Base-by-base conservation (phyloP, 768 basidiomycete species). In the Lactifluus piperatus region DNA sequence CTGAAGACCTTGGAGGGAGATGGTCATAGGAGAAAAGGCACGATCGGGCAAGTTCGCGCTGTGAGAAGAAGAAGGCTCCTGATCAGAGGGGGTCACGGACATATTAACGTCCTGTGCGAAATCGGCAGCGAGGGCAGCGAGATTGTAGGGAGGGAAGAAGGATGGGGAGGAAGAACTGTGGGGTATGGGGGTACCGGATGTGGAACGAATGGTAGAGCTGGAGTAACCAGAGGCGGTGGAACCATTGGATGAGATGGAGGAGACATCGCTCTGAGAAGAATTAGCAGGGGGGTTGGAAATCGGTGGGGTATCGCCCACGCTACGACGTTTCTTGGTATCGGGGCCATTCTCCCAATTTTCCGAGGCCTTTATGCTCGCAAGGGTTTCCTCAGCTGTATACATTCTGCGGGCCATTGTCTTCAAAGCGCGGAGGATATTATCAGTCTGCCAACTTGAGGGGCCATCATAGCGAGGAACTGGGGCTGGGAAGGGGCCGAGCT, bases 361-460 rank as follows among this genome's bases (percentile, higher is more conserved):
- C 14, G 62, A 64, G 2, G 64, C 57, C 52, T 64, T 64, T 43
- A 65, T 56, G 39, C 57, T 54, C 6, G 62, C 64, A 14, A 64
- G 57, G 5, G 62, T 63, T 24, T 64, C 64, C 18, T 65, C 64
- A 2, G 64, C 64, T n/a, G 64, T 62, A 43, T 62, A 64, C 60
- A 62, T 62, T 22, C 64, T 58, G 27, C 61, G 64, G 5, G 61
- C 57, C 56, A 62, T 62, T 0, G 61, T 57, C 45, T 56, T 55
- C 45, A 64, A 48, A 39, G 64, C 54, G 20, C 57, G 54, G 29
- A 64, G 63, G 22, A 64, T 64, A 30, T 51, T 46, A 11, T 64
- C 52, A 1, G 56, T 57, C 43, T 64, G 64, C 64, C 64, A 65
- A 27, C 54, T 59, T 16, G 62, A 59, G 13, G 64, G 62, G n/a